Percentiles rank a stretch among this genome's conserved stretches.
Conservation (phyloP, 2,329 filamentous ascomycete genomes). For the Cercospora sesami region DNA sequence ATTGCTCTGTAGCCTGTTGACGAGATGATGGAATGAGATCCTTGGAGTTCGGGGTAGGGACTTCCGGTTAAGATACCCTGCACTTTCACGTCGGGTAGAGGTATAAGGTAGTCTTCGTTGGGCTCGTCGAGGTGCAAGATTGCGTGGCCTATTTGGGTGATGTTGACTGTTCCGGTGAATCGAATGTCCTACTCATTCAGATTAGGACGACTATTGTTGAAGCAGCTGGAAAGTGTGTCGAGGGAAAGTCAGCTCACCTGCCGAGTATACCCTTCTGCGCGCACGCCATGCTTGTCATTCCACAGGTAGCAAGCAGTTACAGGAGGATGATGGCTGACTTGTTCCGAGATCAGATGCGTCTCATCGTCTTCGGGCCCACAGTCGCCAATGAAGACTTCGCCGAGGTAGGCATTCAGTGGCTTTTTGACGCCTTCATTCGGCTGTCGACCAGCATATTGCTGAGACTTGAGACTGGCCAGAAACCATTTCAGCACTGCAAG, state of each 20-base stretch:
- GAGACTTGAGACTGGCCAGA: conserved; percentile 48
- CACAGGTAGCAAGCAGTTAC: conserved; percentile 51
- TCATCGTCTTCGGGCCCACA: conserved; percentile 41
- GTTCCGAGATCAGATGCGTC: conserved; percentile 47
- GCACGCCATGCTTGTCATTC: conserved; percentile 47
- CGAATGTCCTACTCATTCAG: conserved; percentile 41
- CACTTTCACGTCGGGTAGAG: conserved; percentile 49
- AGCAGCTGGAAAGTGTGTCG: neutral
- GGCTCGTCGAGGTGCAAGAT: conserved; percentile 47
- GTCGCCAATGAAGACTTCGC: conserved; percentile 47
- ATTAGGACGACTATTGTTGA: neutral
- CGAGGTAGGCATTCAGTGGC: conserved; percentile 52
- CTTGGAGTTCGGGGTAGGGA: conserved; percentile 48
- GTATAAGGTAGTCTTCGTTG: conserved; percentile 49
- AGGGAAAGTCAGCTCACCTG: conserved; percentile 30
- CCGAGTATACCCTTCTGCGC: conserved; percentile 49
- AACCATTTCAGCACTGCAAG: conserved; percentile 54
- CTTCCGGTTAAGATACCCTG: conserved; percentile 47
- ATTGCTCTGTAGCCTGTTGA: conserved; percentile 46
- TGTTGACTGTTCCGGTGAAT: conserved; percentile 47
- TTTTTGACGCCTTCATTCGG: conserved; percentile 51
- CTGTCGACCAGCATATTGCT: conserved; percentile 50
- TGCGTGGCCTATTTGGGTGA: conserved; percentile 51
- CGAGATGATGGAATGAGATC: conserved; percentile 45
- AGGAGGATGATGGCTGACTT: conserved; percentile 51